phyloP scores from a whole-genome alignment of 2,329 filamentous ascomycete genomes.

The Amesomyces nigricolor region DNA sequence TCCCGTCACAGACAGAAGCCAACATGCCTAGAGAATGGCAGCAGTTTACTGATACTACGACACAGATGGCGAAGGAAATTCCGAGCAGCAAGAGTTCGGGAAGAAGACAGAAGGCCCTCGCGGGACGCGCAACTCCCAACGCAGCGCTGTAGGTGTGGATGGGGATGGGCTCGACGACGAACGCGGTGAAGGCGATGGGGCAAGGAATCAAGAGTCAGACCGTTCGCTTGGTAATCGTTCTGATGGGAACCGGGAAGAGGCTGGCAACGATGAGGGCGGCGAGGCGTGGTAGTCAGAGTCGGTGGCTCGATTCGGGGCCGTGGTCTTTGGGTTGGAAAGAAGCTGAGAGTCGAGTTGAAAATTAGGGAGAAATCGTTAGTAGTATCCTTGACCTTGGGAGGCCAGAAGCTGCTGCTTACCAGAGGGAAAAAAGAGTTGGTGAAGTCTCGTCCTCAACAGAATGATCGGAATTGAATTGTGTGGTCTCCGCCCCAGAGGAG shows the following conservation, averaged over 20 bases:
- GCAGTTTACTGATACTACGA: neutral
- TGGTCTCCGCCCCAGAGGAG: conserved; percentile 13
- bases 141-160: neutral
- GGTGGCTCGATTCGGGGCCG: neutral
- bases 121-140: neutral
- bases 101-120: neutral
- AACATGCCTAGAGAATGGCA: neutral
- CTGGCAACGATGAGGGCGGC: neutral
- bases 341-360: neutral
- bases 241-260: neutral
- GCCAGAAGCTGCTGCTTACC: conserved; percentile 25
- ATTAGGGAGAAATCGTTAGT: conserved; percentile 22
- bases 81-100: neutral
- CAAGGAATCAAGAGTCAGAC: neutral
- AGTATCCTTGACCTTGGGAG: conserved; percentile 21
- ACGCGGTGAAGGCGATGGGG: neutral
- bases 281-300: neutral
- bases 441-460: conserved; percentile 32
- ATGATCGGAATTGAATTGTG: conserved; percentile 33
- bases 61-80: conserved; percentile 6
- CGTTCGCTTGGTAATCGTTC: neutral
- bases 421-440: conserved; percentile 25
- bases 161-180: neutral
- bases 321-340: neutral
- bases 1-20: neutral